Conservation (phyloP, 2,329 filamentous ascomycete genomes). For the Fusarium goolgardi region DNA sequence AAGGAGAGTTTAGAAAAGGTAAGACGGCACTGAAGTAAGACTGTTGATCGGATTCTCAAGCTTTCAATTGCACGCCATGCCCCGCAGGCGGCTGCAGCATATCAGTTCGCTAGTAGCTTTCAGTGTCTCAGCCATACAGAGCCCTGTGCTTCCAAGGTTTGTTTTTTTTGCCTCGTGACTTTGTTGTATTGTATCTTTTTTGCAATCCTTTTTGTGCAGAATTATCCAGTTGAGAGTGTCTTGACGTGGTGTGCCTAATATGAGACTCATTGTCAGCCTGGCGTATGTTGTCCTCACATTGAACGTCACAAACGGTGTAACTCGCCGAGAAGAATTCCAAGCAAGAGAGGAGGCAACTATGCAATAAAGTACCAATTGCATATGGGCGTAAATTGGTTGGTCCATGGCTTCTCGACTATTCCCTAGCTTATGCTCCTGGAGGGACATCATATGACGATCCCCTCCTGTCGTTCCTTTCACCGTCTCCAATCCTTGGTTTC, state of each 20-base stretch:
- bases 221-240: neutral
- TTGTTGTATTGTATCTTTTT: neutral
- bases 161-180: constrained; percentile 1
- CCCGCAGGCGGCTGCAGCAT: constrained; percentile 12
- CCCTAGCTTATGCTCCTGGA: neutral
- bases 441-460: constrained; percentile 46
- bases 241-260: too few species aligned
- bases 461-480: constrained; percentile 34
- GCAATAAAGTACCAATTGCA: neutral
- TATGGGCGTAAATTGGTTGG: constrained; percentile 24
- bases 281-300: neutral
- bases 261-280: neutral
- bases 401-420: constrained; percentile 9
- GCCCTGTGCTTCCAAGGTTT: constrained; percentile 9
- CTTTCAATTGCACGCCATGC: constrained; percentile 49
- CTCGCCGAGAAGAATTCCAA: neutral
- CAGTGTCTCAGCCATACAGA: constrained; percentile 18
- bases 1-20: neutral
- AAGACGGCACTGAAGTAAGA: constrained; percentile 5
- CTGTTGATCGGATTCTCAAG: constrained; percentile 8
- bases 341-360: neutral
- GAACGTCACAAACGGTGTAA: neutral
- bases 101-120: constrained; percentile 1
- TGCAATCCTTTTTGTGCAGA: neutral
- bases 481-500: constrained; percentile 17